These are phyloP conservation scores for Suhomyces maxii DNA, from an alignment of 1,139 yeast species.

Conservation along the genomic window DNA sequence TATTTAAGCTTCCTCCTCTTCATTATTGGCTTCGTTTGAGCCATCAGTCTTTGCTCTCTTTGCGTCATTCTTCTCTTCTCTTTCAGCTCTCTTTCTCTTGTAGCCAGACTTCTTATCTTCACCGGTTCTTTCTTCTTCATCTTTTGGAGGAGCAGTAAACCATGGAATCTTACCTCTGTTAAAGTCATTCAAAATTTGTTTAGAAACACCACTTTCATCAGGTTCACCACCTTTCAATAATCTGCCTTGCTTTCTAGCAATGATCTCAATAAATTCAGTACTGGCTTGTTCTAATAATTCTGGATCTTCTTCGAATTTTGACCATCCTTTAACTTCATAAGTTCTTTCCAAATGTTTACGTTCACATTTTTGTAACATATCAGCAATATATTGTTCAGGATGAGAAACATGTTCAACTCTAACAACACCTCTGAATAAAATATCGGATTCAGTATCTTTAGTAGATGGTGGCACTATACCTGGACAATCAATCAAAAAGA, in stretches of 20 bases:
- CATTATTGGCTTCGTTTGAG: too few relatives aligned
- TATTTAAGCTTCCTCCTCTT: slow-evolving; percentile 12
- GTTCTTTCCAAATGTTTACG: slow-evolving; percentile 92
- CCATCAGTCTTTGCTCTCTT: slow-evolving; percentile 20
- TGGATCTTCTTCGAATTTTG: slow-evolving; percentile 44
- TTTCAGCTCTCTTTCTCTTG: slow-evolving; percentile 52
- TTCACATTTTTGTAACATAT: slow-evolving; percentile 80
- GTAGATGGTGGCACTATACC: slow-evolving; percentile 97
- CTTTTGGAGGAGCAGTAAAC: slow-evolving; percentile 93
- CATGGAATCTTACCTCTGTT: slow-evolving; percentile 97
- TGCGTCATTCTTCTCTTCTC: slow-evolving; percentile 31
- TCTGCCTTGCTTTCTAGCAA: slow-evolving; percentile 92
- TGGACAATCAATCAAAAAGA: slow-evolving; percentile 95
- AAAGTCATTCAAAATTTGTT: slow-evolving; percentile 87
- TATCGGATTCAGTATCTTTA: slow-evolving; percentile 90
- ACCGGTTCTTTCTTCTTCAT: slow-evolving; percentile 53
- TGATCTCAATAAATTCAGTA: slow-evolving; percentile 79
- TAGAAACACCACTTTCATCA: slow-evolving; percentile 91
- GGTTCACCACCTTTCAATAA: slow-evolving; percentile 97
- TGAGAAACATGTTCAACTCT: slow-evolving; percentile 94
- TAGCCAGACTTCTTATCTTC: slow-evolving; percentile 56
- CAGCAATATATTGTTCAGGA: slow-evolving; percentile 95
- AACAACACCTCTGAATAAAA: slow-evolving; percentile 93
- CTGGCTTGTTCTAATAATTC: slow-evolving; percentile 52
- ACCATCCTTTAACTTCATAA: slow-evolving; percentile 93